A percentile compares a stretch with the other conserved stretches of the same genome.
phyloP scores from a whole-genome alignment of 805 yeast genomes.

The Naumovozyma baii region DNA sequence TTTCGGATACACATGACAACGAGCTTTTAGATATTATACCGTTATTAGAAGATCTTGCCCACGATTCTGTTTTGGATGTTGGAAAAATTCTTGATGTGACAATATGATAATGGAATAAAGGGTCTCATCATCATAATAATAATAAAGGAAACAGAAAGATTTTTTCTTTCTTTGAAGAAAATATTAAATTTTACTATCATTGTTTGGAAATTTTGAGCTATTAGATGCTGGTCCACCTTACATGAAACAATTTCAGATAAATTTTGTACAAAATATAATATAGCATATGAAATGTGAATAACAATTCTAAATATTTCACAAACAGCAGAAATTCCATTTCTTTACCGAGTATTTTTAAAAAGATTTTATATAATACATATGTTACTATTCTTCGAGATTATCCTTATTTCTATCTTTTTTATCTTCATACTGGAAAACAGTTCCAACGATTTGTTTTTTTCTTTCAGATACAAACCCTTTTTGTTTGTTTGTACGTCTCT shows the following conservation, averaged over 20 bases:
- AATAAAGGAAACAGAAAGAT: background rate
- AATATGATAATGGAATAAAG: slow-evolving; percentile 13
- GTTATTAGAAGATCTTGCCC: slow-evolving; percentile 74
- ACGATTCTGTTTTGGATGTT: slow-evolving; percentile 69
- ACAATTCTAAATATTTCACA: too few relatives aligned
- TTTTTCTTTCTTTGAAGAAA: background rate
- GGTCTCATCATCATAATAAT: too few relatives aligned
- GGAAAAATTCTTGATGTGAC: slow-evolving; percentile 74
- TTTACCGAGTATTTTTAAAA: background rate
- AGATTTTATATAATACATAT: background rate
- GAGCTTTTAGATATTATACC: slow-evolving; percentile 89
- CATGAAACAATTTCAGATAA: too few relatives aligned
- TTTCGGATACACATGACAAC: slow-evolving; percentile 94
- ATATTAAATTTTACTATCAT: too few relatives aligned
- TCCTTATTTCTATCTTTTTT: slow-evolving; percentile 8
- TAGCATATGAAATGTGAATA: background rate
- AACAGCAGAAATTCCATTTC: too few relatives aligned
- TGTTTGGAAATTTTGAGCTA: background rate
- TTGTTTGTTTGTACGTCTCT: slow-evolving; percentile 64
- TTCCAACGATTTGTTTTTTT: slow-evolving; percentile 77
- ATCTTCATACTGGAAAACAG: slow-evolving; percentile 51
- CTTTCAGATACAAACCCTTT: slow-evolving; percentile 61
- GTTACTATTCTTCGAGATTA: slow-evolving; percentile 3
- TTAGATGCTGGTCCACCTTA: background rate
- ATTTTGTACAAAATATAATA: too few relatives aligned